Evolutionary conservation across 2,329 filamentous ascomycete genomes (phyloP).

Genomic region (Epichloe coenophiala): DNA sequence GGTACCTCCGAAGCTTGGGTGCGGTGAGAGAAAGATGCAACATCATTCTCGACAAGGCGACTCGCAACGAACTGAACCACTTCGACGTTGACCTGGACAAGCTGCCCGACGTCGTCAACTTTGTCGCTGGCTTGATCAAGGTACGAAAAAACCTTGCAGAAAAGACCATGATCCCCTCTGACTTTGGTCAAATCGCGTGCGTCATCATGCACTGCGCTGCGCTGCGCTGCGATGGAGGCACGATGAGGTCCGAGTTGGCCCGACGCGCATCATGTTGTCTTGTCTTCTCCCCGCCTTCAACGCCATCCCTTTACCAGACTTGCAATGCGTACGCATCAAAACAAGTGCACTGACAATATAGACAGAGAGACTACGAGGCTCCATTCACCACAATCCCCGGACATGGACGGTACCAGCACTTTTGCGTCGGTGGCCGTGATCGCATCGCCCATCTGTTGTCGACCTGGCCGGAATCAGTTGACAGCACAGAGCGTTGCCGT

Average conservation of each 20-base stretch:
- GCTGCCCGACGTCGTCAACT: slow-evolving; percentile 69
- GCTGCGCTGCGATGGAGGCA: neutral
- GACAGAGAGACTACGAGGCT: slow-evolving; percentile 40
- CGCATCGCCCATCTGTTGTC: slow-evolving; percentile 57
- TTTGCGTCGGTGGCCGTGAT: slow-evolving; percentile 65
- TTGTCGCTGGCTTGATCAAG: slow-evolving; percentile 92
- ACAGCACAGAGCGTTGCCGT: slow-evolving; percentile 60
- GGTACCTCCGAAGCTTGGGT: slow-evolving; percentile 79
- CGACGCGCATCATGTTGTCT: neutral
- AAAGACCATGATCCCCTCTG: neutral
- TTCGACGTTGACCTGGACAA: slow-evolving; percentile 82
- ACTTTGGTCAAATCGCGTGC: neutral
- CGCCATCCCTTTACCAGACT: neutral
- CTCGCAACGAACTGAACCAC: slow-evolving; percentile 64
- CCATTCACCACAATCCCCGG: slow-evolving; percentile 56
- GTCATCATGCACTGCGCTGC: neutral
- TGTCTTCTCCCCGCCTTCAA: neutral
- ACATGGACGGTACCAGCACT: slow-evolving; percentile 79
- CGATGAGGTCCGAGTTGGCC: neutral
- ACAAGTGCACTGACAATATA: neutral
- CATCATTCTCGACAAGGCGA: slow-evolving; percentile 63
- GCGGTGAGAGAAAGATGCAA: slow-evolving; percentile 70
- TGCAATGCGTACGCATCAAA: neutral
- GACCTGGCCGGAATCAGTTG: slow-evolving; percentile 54
- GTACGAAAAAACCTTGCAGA: slow-evolving; percentile 32